Evolutionary conservation across 2,329 filamentous ascomycete species (phyloP).

Genomic region (Phyllosticta paracitricarpa): DNA sequence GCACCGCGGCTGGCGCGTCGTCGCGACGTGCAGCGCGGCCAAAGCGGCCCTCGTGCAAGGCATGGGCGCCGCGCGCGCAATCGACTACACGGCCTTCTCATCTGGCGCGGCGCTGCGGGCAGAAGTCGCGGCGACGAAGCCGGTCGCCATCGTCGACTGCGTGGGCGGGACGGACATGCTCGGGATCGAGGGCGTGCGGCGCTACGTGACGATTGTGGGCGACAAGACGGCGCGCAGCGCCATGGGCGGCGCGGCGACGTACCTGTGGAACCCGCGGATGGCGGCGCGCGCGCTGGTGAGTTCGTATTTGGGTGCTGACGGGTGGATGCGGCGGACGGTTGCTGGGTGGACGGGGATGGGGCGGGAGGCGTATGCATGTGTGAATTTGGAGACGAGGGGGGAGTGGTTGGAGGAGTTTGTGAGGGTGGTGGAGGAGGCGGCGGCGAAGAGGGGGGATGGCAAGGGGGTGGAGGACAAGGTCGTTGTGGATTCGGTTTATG

Average conservation of each 20-base stretch:
- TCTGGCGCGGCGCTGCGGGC: constrained; percentile 23
- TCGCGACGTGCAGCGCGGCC: constrained; percentile 38
- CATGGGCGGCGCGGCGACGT: constrained; percentile 26
- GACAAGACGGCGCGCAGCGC: constrained; percentile 30
- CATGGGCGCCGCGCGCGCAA: constrained; percentile 42
- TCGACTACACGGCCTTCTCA: constrained; percentile 25
- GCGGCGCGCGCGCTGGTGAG: not conserved
- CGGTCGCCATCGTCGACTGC: constrained; percentile 42
- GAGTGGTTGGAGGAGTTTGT: constrained; percentile 1
- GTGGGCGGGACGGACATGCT: constrained; percentile 41
- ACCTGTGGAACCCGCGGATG: constrained; percentile 14
- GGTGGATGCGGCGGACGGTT: not conserved
- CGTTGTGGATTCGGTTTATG: not conserved
- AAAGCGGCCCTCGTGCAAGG: constrained; percentile 38
- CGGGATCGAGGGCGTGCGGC: constrained; percentile 6
- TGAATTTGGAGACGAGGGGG: constrained; percentile 1
- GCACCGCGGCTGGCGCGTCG: constrained; percentile 31
- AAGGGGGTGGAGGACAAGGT: not conserved
- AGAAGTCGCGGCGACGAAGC: constrained; percentile 12
- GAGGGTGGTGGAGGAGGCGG: not conserved
- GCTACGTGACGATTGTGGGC: constrained; percentile 33
- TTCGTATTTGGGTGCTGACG: not conserved
- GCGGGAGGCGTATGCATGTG: not conserved
- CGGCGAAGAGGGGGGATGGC: too few species aligned
- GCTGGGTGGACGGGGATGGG: not conserved